These are phyloP conservation scores for Alternaria solani DNA, from an alignment of 2,329 filamentous ascomycete species.

Conservation along the genomic window DNA sequence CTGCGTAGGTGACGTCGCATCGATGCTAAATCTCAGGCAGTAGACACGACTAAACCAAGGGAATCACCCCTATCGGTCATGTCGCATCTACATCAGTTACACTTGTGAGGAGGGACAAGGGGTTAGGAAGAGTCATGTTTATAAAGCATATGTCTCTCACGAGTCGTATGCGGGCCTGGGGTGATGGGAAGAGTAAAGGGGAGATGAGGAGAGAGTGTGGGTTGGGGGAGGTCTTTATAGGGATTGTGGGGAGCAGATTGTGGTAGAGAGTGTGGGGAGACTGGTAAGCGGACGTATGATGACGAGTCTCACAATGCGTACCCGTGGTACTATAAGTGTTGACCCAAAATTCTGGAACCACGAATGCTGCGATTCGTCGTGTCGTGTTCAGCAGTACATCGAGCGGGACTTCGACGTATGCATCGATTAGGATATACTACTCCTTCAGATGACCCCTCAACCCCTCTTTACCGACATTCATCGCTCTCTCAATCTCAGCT, in stretches of 20 bases:
- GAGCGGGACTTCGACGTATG: neutral
- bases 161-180: neutral
- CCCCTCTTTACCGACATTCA: constrained; percentile 73
- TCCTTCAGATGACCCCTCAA: constrained; percentile 66
- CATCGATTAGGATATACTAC: constrained; percentile 15
- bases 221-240: neutral
- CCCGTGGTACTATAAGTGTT: neutral
- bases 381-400: neutral
- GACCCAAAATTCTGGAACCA: neutral
- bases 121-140: neutral
- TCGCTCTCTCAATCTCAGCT: constrained; percentile 71
- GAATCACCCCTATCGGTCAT: neutral
- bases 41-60: no score
- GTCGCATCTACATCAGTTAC: neutral
- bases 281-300: neutral
- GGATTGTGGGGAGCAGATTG: neutral
- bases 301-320: neutral
- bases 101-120: neutral
- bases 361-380: no score
- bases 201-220: neutral
- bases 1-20: no score
- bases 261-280: neutral
- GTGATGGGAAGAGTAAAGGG: neutral
- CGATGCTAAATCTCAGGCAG: no score
- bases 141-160: neutral